Evolutionary conservation across 179 eudicot species (phyloP).

Genomic region (Heliamphora ciliata): DNA sequence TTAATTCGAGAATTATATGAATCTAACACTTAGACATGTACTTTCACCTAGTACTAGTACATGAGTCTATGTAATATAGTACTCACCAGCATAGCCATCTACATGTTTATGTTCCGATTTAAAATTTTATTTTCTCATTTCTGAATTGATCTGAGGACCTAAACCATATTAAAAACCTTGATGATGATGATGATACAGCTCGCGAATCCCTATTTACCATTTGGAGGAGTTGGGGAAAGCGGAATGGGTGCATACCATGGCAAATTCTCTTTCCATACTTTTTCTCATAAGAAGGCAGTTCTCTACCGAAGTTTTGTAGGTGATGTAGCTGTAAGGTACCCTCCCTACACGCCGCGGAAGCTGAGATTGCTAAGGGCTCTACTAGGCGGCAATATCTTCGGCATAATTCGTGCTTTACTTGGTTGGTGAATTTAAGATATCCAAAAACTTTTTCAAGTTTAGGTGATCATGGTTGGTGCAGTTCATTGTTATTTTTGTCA

Average conservation of each 20-base stretch:
- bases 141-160: neutral
- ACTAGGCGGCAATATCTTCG: conserved; percentile 41
- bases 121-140: neutral
- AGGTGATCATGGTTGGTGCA: too few species aligned
- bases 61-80: neutral
- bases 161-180: neutral
- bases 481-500: neutral
- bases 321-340: conserved; percentile 72
- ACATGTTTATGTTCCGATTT: neutral
- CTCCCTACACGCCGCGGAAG: conserved; percentile 70
- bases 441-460: neutral
- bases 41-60: too few species aligned
- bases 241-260: conserved; percentile 92
- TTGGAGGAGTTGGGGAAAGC: conserved; percentile 97
- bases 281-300: conserved; percentile 86
- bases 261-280: conserved; percentile 76
- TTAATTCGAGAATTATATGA: too few species aligned
- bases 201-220: conserved; percentile 54
- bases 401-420: conserved; percentile 43
- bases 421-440: conserved; percentile 27
- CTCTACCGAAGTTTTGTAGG: conserved; percentile 50
- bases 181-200: conserved; percentile 42
- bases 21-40: too few species aligned
- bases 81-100: neutral
- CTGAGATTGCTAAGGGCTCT: conserved; percentile 54